phyloP scores from a whole-genome alignment of 768 basidiomycete genomes.

The Tylopilus subfusipes region DNA sequence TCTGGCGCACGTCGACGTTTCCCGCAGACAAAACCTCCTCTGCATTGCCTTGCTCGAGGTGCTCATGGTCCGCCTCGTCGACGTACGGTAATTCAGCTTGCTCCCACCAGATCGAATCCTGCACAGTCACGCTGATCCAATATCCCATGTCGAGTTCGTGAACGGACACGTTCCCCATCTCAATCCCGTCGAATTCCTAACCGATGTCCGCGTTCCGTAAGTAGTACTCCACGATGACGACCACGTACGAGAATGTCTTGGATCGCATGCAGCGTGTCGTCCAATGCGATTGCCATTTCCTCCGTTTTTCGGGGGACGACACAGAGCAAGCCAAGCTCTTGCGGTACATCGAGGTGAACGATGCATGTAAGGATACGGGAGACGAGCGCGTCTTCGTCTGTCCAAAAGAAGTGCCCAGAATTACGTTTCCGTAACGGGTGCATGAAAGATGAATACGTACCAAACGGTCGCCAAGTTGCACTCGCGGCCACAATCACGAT shows the following conservation, averaged over 20 bases:
- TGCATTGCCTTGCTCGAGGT: neutral
- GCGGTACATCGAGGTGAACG: neutral
- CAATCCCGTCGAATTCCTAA: conserved; percentile 5
- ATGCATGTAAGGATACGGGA: conserved; percentile 9
- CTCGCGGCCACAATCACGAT: conserved; percentile 6
- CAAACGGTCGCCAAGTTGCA: conserved; percentile 4
- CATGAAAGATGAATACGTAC: conserved; percentile 2
- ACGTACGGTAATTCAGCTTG: neutral
- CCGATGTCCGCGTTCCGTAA: neutral
- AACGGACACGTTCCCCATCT: neutral
- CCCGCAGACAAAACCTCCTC: neutral
- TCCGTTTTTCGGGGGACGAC: conserved; percentile 1
- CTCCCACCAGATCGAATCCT: neutral
- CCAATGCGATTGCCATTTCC: neutral
- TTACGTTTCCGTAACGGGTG: neutral
- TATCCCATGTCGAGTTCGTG: conserved; percentile 20
- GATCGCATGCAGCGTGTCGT: neutral
- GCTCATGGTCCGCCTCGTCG: neutral
- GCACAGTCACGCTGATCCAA: conserved; percentile 9
- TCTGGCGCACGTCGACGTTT: too few relatives aligned
- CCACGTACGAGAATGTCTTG: conserved; percentile 11
- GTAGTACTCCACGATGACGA: neutral
- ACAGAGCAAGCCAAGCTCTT: conserved; percentile 14
- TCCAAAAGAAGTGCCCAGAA: neutral
- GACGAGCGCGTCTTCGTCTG: conserved; percentile 9